These are phyloP conservation scores for Dendrothele bispora DNA, from an alignment of 768 basidiomycete genomes.

Conservation along the genomic window DNA sequence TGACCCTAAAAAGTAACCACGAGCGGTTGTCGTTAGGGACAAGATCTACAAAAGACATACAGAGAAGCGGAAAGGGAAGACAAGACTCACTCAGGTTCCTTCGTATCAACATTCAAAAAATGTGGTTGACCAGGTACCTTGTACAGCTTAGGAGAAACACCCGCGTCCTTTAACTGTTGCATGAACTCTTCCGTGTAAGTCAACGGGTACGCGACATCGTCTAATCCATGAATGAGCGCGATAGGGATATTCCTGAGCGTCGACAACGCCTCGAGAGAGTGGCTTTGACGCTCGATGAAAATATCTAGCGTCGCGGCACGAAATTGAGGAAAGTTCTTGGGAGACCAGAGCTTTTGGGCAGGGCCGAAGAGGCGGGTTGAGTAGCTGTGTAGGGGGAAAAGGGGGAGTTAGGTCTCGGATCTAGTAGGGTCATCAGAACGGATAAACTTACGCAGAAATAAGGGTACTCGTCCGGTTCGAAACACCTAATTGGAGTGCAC, in stretches of 20 bases:
- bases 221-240: slow-evolving; percentile 21
- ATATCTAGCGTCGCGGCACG: slow-evolving; percentile 4
- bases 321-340: slow-evolving; percentile 3
- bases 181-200: slow-evolving; percentile 14
- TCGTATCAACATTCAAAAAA: slow-evolving; percentile 17
- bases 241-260: slow-evolving; percentile 21
- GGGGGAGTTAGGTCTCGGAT: not conserved
- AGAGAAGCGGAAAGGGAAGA: not conserved
- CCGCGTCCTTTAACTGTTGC: slow-evolving; percentile 20
- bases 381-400: not conserved
- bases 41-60: no score
- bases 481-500: no score
- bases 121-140: slow-evolving; percentile 21
- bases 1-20: slow-evolving; percentile 24
- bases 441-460: no score
- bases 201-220: slow-evolving; percentile 26
- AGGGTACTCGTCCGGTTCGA: no score
- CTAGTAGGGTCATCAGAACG: no score
- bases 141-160: slow-evolving; percentile 14
- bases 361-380: not conserved
- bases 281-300: slow-evolving; percentile 2
- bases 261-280: slow-evolving; percentile 1
- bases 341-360: not conserved
- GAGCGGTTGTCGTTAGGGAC: no score
- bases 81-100: slow-evolving; percentile 1